A percentile compares a stretch with the other conserved stretches of the same genome.
phyloP scores from a whole-genome alignment of 2,329 filamentous ascomycete species.

The Aspergillus brunneoviolaceus region DNA sequence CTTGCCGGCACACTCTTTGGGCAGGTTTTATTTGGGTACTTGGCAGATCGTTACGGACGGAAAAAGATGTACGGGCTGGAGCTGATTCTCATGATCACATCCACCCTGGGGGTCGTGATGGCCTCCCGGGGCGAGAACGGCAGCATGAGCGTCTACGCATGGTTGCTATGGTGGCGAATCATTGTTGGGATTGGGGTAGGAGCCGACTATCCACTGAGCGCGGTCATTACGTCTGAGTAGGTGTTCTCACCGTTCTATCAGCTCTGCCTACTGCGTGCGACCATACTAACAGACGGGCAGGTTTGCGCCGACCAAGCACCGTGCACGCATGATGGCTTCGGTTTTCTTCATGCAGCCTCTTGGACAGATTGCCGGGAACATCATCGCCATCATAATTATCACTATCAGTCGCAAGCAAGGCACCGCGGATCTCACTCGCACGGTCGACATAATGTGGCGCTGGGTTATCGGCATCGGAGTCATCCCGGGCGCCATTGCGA shows the following conservation, averaged over 20 bases:
- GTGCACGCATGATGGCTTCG: slow-evolving; percentile 65
- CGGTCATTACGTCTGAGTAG: slow-evolving; percentile 68
- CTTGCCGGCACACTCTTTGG: slow-evolving; percentile 49
- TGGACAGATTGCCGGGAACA: slow-evolving; percentile 64
- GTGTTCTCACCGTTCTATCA: slow-evolving; percentile 15
- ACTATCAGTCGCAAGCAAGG: slow-evolving; percentile 27
- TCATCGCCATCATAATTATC: slow-evolving; percentile 56
- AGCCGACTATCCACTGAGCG: slow-evolving; percentile 67
- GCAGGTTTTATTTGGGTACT: slow-evolving; percentile 48
- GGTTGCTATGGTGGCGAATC: slow-evolving; percentile 51
- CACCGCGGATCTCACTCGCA: slow-evolving; percentile 30
- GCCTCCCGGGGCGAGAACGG: slow-evolving; percentile 43
- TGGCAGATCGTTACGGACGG: slow-evolving; percentile 50
- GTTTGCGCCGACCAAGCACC: slow-evolving; percentile 57
- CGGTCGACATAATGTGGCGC: slow-evolving; percentile 64
- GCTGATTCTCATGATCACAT: slow-evolving; percentile 48
- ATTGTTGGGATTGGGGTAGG: slow-evolving; percentile 58
- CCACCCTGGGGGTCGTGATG: slow-evolving; percentile 50
- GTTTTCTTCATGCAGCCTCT: slow-evolving; percentile 71
- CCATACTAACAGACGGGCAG: slow-evolving; percentile 22
- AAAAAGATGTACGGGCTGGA: slow-evolving; percentile 54
- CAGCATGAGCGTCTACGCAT: slow-evolving; percentile 47
- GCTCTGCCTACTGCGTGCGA: background rate
- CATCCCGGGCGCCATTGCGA: slow-evolving; percentile 62
- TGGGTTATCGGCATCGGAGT: slow-evolving; percentile 67